Evolutionary conservation across 192 early-diverging fungal genomes (phyloP).

Genomic region (Podila clonocystis): DNA sequence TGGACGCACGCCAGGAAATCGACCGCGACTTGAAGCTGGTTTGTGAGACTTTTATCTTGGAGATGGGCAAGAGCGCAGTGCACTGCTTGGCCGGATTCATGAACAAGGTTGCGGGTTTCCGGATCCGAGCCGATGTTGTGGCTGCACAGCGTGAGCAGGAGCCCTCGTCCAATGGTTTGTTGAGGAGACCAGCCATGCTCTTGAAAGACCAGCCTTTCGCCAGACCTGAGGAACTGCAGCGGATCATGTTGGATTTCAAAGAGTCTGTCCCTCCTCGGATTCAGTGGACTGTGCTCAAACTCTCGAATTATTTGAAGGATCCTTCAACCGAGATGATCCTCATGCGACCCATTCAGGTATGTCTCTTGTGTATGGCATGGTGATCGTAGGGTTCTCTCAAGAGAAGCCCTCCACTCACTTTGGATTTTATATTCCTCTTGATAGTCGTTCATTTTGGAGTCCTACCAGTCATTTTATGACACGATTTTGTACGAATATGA

Average conservation of each 20-base stretch:
- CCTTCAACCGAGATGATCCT: conserved; percentile 79
- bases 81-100: conserved; percentile 75
- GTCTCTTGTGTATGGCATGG: not conserved
- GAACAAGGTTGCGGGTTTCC: conserved; percentile 72
- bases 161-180: conserved; percentile 3
- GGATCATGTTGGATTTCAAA: conserved; percentile 59
- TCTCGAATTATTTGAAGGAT: conserved; percentile 81
- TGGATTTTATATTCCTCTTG: not conserved
- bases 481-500: conserved; percentile 54
- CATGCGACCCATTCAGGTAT: conserved; percentile 75
- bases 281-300: conserved; percentile 60
- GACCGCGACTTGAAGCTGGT: conserved; percentile 73
- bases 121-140: conserved; percentile 53
- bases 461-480: conserved; percentile 61
- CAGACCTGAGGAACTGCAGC: conserved; percentile 33
- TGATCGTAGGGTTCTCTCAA: not conserved
- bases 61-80: conserved; percentile 67
- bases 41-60: conserved; percentile 82
- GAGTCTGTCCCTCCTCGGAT: conserved; percentile 62
- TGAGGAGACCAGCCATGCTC: conserved; percentile 43
- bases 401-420: not conserved
- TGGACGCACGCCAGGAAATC: conserved; percentile 66
- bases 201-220: conserved; percentile 63
- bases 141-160: conserved; percentile 43
- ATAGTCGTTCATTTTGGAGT: conserved; percentile 59